These are phyloP conservation scores for Magnaporthiopsis poae DNA, from an alignment of 2,329 filamentous ascomycete species.

Conservation along the genomic window DNA sequence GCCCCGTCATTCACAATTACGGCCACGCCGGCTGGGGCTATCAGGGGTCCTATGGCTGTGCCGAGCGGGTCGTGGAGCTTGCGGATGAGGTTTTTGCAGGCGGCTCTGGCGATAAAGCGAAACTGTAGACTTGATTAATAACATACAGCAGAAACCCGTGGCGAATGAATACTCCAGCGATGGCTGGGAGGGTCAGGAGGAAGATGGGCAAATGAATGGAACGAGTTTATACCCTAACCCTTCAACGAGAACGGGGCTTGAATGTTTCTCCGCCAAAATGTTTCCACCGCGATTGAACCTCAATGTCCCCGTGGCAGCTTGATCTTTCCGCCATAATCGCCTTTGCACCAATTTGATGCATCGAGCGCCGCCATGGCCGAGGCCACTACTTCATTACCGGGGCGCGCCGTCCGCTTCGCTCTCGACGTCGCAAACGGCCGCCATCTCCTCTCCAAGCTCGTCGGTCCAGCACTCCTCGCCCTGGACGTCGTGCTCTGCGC, in stretches of 20 bases:
- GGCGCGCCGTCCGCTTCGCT: constrained; percentile 22
- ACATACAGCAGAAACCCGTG: not conserved
- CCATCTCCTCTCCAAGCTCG: constrained; percentile 37
- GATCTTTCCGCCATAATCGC: not conserved
- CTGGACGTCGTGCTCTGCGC: constrained; percentile 63
- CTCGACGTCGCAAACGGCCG: constrained; percentile 38
- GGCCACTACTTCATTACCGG: constrained; percentile 10
- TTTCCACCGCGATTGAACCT: not conserved
- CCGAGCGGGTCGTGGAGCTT: constrained; percentile 54
- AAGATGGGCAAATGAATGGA: not conserved
- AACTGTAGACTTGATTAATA: constrained; percentile 10
- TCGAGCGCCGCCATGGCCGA: constrained; percentile 10
- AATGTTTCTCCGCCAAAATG: not conserved
- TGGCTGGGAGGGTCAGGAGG: no score
- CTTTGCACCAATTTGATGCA: constrained; percentile 1
- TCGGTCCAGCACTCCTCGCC: constrained; percentile 55
- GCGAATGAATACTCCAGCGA: not conserved
- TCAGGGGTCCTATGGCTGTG: constrained; percentile 60
- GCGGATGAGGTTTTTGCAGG: constrained; percentile 48
- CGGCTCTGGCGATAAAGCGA: not conserved
- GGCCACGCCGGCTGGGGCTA: constrained; percentile 74
- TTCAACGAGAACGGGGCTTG: not conserved
- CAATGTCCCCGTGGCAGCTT: not conserved
- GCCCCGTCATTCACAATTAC: constrained; percentile 68
- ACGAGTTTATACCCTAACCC: not conserved